Base-by-base conservation (phyloP, 345 rosid species). In the Brassica nigra region DNA sequence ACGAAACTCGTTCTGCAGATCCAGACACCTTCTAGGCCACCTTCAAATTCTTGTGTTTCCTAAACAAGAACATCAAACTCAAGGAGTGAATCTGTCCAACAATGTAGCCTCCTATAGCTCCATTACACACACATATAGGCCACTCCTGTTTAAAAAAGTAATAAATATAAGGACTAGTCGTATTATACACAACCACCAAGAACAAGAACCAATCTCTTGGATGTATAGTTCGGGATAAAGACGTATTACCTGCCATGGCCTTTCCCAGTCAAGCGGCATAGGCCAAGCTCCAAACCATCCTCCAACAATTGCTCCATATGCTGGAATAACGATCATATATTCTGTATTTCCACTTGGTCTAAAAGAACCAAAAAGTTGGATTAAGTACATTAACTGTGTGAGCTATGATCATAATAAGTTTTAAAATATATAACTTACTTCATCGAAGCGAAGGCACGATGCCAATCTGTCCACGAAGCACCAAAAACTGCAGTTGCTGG, bases 211-310 rank as follows among this genome's bases (percentile, higher is more conserved):
- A 49, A 54, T 47, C 27, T 27, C 49, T 16, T 61, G 30, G 76
- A 8, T 36, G 39, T 36, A n/a, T 6, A 6, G 6, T 59, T 37
- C 10, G 8, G 6, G 52, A 66, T n/a, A 66, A 8, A 57, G 6
- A n/a, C 9, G 31, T 18, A 52, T 39, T 77, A 92, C 99, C 98
- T 92, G 98, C 99, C 99, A 95, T 73, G 97, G 94, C 81, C 92
- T 88, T 80, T 91, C 97, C 99, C 99, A 95, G 84, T 95, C 99
- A 68, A 92, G 97, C 8, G 99, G 98, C 99, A 95, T 92, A 47
- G 99, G 98, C 98, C 97, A 95, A 80, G 98, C 96, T 62, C 99
- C 99, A 80, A 92, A 87, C 97, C 99, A 92, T 55, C 92, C 98
- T 81, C 98, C 99, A 83, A 91, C 67, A 29, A 87, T 68, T 67